Evolutionary conservation across 352 stramenopile genomes (phyloP), one percentile per base, ranked within the genome.

Genomic region (Pythium coloratum): DNA sequence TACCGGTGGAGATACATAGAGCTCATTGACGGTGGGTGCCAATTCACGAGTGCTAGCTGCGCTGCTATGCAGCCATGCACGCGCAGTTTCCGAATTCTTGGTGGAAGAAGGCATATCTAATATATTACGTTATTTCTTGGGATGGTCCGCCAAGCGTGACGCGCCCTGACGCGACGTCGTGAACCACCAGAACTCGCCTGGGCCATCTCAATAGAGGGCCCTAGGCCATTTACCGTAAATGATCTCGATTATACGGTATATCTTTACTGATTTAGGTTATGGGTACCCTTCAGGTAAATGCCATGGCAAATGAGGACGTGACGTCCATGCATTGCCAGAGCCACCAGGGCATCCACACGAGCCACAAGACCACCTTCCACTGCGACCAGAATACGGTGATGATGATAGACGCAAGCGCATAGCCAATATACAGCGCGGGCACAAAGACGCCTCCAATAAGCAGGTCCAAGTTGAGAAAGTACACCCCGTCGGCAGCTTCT

Each of bases 131-230:
- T 24, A 24, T 24, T 24, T 24, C 20, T 24, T 24, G 20, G 20
- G 20, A 24, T 24, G 20, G 16, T 5, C 9, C 20, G 49, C 49
- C 6, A 36, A 16, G n/a, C 4, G 30, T 59, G 30, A 59, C 53
- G 53, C 53, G 53, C 30, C 28, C 30, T 59, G 53, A 59, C 53
- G 53, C 53, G 53, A 59, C 53, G n/a, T 1, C 38, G n/a, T 62
- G 56, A 40, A 62, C 56, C 56, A 62, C 56, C 56, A 62, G 30
- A 62, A 62, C 26, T 36, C 24, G 54, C 26, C 13, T 30, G 54
- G 54, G 32, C 28, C 28, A 36, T 9, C 49, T 33, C 49, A 55
- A 55, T 55, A 36, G 28, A 20, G 28, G 3, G 28, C 49, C 34
- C 16, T 54, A 26, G n/a, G 28, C 18, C 6, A 26, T 24, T 24